Conservation (phyloP, 495 filamentous ascomycete species). For the Immersiella caudata region DNA sequence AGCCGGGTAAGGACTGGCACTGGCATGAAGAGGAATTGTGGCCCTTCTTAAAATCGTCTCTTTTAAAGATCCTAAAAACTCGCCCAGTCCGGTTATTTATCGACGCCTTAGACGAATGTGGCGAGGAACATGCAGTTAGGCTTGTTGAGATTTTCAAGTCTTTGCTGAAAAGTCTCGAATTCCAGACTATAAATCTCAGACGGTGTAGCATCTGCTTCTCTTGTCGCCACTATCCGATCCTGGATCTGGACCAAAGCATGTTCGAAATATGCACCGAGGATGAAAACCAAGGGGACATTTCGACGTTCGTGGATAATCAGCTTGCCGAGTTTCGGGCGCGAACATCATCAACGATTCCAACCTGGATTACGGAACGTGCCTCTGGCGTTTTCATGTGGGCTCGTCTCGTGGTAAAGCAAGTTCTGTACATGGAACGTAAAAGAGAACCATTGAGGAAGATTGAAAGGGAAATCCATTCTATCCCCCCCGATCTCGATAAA, state of each 20-base stretch:
- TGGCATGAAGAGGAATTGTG: slow-evolving; percentile 34
- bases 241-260: slow-evolving; percentile 30
- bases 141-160: slow-evolving; percentile 31
- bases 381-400: slow-evolving; percentile 41
- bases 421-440: slow-evolving; percentile 24
- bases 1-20: slow-evolving; percentile 27
- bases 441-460: slow-evolving; percentile 26
- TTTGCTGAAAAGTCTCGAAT: slow-evolving; percentile 21
- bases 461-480: slow-evolving; percentile 19
- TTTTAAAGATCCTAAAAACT: slow-evolving; percentile 16
- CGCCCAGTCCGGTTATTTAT: slow-evolving; percentile 34
- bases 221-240: slow-evolving; percentile 43
- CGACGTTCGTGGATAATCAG: slow-evolving; percentile 32
- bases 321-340: no score
- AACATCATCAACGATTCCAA: slow-evolving; percentile 25
- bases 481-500: slow-evolving; percentile 28
- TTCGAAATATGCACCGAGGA: slow-evolving; percentile 34
- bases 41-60: slow-evolving; percentile 21
- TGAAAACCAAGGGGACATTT: slow-evolving; percentile 38
- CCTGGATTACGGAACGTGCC: slow-evolving; percentile 34
- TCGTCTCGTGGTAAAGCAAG: slow-evolving; percentile 33
- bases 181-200: neutral
- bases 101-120: slow-evolving; percentile 43
- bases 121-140: slow-evolving; percentile 30
- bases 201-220: slow-evolving; percentile 41